Base-by-base conservation (phyloP, 495 filamentous ascomycete species). In the Aspergillus bridgeri region DNA sequence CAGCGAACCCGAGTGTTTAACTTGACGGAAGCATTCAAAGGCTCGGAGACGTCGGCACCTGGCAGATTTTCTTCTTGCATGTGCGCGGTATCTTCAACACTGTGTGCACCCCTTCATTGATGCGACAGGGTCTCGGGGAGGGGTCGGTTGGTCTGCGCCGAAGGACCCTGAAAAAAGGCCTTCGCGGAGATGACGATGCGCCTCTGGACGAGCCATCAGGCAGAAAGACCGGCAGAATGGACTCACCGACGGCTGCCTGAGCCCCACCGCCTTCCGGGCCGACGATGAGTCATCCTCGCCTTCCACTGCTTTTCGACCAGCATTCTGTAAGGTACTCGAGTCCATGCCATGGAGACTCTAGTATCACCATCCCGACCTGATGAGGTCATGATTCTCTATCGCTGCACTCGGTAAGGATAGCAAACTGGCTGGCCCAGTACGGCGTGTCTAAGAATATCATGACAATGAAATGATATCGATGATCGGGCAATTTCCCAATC, bases 241-340 rank as follows among this genome's bases (percentile, higher is more conserved):
- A 29, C 42, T 52, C 50, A 52, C 50, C 50, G 50, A 43, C 11
- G 9, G 38, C 18, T 52, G 50, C 38, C 23, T 52, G 19, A 52
- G 3, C 3, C 29, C 22, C 29, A 52, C 50, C 50, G 50, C 50
- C 29, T 42, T 52, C n/a, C 11, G 29, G 27, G 18, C 29, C 25
- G 25, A 7, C 25, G 25, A 27, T 38, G 33, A 38, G 33, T 38
- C 33, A 38, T 38, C 33, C 33, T 38, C 33, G 33, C 33, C 33
- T 38, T 13, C 33, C 33, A 38, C 27, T n/a, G n/a, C n/a, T n/a
- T n/a, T n/a, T n/a, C n/a, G n/a, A n/a, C n/a, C n/a, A n/a, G n/a
- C n/a, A n/a, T n/a, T n/a, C n/a, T n/a, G n/a, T n/a, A n/a, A n/a
- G n/a, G n/a, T n/a, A n/a, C n/a, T n/a, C n/a, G n/a, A n/a, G n/a